phyloP scores from a whole-genome alignment of 2,329 filamentous ascomycete genomes.

The Pestalotiopsis sp. region DNA sequence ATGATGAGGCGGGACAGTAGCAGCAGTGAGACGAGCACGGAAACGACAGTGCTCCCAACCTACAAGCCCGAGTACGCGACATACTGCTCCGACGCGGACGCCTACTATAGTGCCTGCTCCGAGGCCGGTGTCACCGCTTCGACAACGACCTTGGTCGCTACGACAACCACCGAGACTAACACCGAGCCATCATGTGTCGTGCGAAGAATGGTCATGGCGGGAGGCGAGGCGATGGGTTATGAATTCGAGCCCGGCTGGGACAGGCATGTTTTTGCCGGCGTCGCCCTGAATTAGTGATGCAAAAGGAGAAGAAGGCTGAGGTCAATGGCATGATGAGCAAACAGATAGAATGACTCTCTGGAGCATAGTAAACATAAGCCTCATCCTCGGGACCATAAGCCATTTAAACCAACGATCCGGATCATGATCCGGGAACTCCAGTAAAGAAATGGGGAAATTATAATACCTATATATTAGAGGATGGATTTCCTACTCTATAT shows the following conservation, averaged over 20 bases:
- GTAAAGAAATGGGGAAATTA: too few relatives aligned
- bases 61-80: background rate
- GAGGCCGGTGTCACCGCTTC: background rate
- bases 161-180: background rate
- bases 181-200: background rate
- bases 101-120: background rate
- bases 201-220: background rate
- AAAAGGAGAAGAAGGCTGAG: background rate
- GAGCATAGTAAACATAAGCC: too few relatives aligned
- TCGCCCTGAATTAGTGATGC: background rate
- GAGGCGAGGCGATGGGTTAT: background rate
- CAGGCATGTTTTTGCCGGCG: background rate
- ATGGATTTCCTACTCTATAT: too few relatives aligned
- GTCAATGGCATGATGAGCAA: background rate
- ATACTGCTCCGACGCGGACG: background rate
- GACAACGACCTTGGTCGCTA: background rate
- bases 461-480: too few relatives aligned
- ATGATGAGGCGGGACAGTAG: background rate
- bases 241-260: background rate
- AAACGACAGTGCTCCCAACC: background rate
- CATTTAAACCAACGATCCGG: too few relatives aligned
- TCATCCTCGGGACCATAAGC: too few relatives aligned
- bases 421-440: too few relatives aligned
- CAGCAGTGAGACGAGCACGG: background rate
- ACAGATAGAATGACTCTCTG: too few relatives aligned